Conservation (phyloP, 2,329 filamentous ascomycete genomes). For the Colletotrichum falcatum region DNA sequence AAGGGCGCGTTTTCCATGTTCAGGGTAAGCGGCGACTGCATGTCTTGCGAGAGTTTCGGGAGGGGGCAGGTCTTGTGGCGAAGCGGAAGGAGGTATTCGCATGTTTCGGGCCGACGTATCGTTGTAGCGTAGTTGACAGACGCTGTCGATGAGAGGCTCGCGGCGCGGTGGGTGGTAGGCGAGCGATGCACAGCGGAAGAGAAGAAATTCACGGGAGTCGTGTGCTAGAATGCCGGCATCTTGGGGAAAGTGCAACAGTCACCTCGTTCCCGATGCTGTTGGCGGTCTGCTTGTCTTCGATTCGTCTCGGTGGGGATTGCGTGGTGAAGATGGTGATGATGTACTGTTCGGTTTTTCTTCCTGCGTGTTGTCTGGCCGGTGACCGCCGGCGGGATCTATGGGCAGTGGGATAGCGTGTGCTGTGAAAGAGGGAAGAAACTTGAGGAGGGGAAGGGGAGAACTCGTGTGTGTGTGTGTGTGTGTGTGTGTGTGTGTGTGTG, state of each 20-base stretch:
- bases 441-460: slow-evolving; percentile 22
- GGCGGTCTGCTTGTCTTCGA: background rate
- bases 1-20: slow-evolving; percentile 37
- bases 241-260: slow-evolving; percentile 32
- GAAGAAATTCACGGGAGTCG: slow-evolving; percentile 20
- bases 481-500: background rate
- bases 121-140: slow-evolving; percentile 4
- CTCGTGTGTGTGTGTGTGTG: slow-evolving; percentile 13
- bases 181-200: slow-evolving; percentile 19
- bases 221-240: slow-evolving; percentile 40
- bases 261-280: slow-evolving; percentile 13
- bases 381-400: background rate
- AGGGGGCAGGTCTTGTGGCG: slow-evolving; percentile 23
- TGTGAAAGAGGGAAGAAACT: slow-evolving; percentile 6
- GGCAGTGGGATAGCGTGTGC: slow-evolving; percentile 6
- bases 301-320: slow-evolving; percentile 8
- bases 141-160: slow-evolving; percentile 20
- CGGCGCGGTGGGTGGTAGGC: slow-evolving; percentile 1
- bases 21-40: slow-evolving; percentile 25
- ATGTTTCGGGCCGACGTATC: slow-evolving; percentile 30
- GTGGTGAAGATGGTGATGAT: background rate
- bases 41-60: slow-evolving; percentile 32
- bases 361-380: background rate
- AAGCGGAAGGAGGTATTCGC: slow-evolving; percentile 35
- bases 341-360: background rate